Evolutionary conservation across 768 basidiomycete species (phyloP), one percentile per base, ranked within the genome.

Genomic region (Termitomyces bulborhizus): DNA sequence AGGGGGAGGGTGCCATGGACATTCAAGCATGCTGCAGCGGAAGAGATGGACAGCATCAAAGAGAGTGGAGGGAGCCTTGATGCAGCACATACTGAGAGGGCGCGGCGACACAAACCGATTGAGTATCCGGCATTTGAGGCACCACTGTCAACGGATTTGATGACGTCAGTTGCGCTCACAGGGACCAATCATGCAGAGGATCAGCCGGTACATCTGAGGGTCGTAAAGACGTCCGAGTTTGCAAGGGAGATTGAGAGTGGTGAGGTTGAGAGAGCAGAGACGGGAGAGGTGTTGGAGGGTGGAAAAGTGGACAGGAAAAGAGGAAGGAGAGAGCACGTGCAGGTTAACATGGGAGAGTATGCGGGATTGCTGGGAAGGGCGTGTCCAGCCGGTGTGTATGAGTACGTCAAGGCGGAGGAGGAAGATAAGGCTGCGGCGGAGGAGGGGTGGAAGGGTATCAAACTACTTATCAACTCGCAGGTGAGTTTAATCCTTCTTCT

Each of bases 111-210:
- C 68, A 76, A 79, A 61, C 89, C 89, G 0, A 94, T 95, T 63
- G 77, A 83, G 5, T 97, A 98, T 70, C 95, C 95, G 0, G 71
- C 84, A 4, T 91, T 90, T 50, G 85, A 98, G 66, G 84, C 94
- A 1, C 90, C 93, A 6, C 75, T 98, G 13, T 93, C 91, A 5
- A 98, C 96, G 29, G 96, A 98, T 67, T 75, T 99, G 63, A 77
- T 98, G 68, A 98, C 93, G 0, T 89, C 88, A 34, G 80, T 99
- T 37, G 79, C 90, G 3, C 78, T 97, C 43, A 97, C 96, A 6
- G 91, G 90, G 0, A 98, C 96, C 15, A 96, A 96, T 66, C 96
- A 98, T 65, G 86, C 89, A n/a, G 96, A 99, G 68, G 93, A 98
- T 68, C 93, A 98, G 68, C 93, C 88, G 3, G 75, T 92, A 13